Evolutionary conservation across 2,329 filamentous ascomycete species (phyloP), one percentile per base, ranked within the genome.

Genomic region (Trichoderma sp.): DNA sequence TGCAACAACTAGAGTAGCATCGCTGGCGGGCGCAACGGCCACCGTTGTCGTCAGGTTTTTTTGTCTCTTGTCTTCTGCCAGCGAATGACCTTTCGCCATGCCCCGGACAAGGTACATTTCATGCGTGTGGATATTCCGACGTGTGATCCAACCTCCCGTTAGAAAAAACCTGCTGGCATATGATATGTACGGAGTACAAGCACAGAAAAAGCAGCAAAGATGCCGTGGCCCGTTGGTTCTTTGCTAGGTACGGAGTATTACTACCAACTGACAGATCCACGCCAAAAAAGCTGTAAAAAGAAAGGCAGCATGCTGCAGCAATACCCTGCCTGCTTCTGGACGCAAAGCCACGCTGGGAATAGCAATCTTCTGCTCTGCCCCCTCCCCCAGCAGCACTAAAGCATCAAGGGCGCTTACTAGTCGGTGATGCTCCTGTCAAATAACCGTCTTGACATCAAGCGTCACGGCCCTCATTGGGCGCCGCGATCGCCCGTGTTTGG

Each of bases 41-140:
- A 35, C 41, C 41, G 69, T n/a, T 56, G 60, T 62, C 41, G 63
- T 73, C 69, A 73, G 29, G 29, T 12, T 65, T 24, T 16, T 24
- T 65, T 7, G 4, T 18, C 12, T 16, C n/a, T 41, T 38, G 2
- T 24, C 9, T 24, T 24, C 31, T 27, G 69, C 69, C 69, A 73
- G 41, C 69, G 45, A 45, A 65, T 65, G 38, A 24, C 9, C 14
- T 18, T n/a, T 14, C 29, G 2, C 60, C 60, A 31, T 63, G 2
- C n/a, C 29, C 18, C 14, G 38, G 31, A 56, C 60, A 65, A 73
- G 60, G 59, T 65, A 56, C 31, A 38, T 73, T 65, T 56, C 69
- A 56, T 65, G 69, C 69, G 60, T 73, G 69, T 73, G 69, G 69
- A 73, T 60, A 71, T 60, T 24, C 50, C 31, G 67, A 29, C 31